Evolutionary conservation across 495 filamentous ascomycete species (phyloP), one percentile per base, ranked within the genome.

Genomic region (Aspergillus bertholletiae): DNA sequence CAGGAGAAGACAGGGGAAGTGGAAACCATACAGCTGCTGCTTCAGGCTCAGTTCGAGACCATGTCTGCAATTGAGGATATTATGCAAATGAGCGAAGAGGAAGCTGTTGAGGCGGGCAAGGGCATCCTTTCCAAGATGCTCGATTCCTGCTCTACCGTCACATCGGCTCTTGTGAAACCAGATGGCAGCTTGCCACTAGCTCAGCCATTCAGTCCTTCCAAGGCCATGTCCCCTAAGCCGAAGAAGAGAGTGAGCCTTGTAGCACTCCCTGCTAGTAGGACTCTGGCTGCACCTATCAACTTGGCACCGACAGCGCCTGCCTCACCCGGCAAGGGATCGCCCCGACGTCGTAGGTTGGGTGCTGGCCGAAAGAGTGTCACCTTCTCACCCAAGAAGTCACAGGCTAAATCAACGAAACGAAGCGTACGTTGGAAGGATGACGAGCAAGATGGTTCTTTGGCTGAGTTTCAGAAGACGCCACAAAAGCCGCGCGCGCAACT

Each of bases 391-490:
- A 93, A 89, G 76, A 94, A 94, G 74, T 72, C 75, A 0, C 79
- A 84, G 26, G 76, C 79, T 3, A 86, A 85, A 55, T 57, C 71
- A 23, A 51, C 66, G 17, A 94, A 96, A 74, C 78, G 89, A 60
- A 83, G 80, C 34, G 94, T 98, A 13, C 80, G 92, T 50, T 98
- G 95, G 95, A 85, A 88, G 44, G 94, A 98, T 64, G 94, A 97
- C 60, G 88, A 88, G 48, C 82, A 84, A 24, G 87, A 97, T 63
- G 90, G 90, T 9, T 80, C 85, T 27, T 73, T 97, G 26, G 89
- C 89, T 50, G 93, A 96, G 63, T 96, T 91, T 57, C 87, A 92
- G 65, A 89, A 89, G 71, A 95, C 92, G 5, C 93, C 91, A 23
- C 77, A 89, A 61, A 88, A 83, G 62, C 69, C 79, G 15, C 66